Base-by-base conservation (phyloP, 495 filamentous ascomycete species). In the Hyaloscypha finlandica region DNA sequence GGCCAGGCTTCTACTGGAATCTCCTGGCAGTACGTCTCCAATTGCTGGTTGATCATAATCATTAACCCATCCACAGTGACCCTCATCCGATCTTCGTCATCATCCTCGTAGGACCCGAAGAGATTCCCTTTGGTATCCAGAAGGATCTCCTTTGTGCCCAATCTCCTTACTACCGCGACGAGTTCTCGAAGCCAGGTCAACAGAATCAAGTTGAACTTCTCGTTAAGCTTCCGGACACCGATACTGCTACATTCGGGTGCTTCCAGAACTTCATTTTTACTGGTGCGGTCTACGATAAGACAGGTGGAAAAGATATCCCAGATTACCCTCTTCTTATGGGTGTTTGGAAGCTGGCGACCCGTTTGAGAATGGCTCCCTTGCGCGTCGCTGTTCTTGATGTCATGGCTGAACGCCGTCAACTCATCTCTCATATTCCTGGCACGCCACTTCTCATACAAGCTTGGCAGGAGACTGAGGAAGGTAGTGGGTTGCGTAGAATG, bases 51-150 rank as follows among this genome's bases (percentile, higher is more conserved):
- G 19, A 32, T 32, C 42, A 57, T 14, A 37, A 33, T n/a, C 14
- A 58, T 11, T 37, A 32, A 45, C 14, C 39, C 39, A 20, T 37
- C 59, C 22, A 35, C 63, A 86, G 84, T 22, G 70, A 81, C 8
- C 79, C 82, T n/a, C 84, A 86, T 63, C 79, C 83, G 0, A 75
- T 82, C 25, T 84, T 85, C 60, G 81, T 81, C 48, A 82, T 85
- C 37, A 73, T 81, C 63, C 70, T 85, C 2, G 79, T 85, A 33
- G 83, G 84, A n/a, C 71, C 77, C 16, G 76, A 84, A 1, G 79
- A 82, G 59, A 51, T 66, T 9, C 80, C 83, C n/a, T 86, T 81
- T 32, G 83, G 81, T 25, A 81, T 86, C 61, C 84, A 85, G 66
- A 83, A 82, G 61, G 82, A 85, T 68, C 83, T 84, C 63, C 77